These are phyloP conservation scores for Colletotrichum destructivum DNA, from an alignment of 2,329 filamentous ascomycete genomes.

Conservation along the genomic window DNA sequence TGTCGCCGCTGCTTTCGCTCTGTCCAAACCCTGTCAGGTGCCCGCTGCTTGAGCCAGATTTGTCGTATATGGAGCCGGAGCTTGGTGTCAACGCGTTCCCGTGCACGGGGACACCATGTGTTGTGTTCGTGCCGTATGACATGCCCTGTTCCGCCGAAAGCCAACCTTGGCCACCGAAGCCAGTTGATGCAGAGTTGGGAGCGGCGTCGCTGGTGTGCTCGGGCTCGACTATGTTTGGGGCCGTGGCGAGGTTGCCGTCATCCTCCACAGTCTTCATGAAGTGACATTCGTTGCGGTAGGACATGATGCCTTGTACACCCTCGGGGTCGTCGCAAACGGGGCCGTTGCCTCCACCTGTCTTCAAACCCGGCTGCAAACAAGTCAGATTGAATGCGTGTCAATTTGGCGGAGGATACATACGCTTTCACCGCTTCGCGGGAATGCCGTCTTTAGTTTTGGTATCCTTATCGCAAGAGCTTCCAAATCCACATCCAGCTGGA, in stretches of 20 bases:
- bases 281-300: slow-evolving; percentile 61
- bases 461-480: slow-evolving; percentile 78
- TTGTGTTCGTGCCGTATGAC: slow-evolving; percentile 44
- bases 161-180: slow-evolving; percentile 54
- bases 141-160: slow-evolving; percentile 58
- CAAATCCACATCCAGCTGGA: slow-evolving; percentile 93
- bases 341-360: slow-evolving; percentile 41
- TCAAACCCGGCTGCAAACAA: slow-evolving; percentile 48
- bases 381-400: slow-evolving; percentile 19
- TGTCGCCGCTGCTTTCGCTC: slow-evolving; percentile 60
- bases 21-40: slow-evolving; percentile 56
- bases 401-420: slow-evolving; percentile 56
- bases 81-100: slow-evolving; percentile 38
- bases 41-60: slow-evolving; percentile 46
- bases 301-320: slow-evolving; percentile 56
- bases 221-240: slow-evolving; percentile 58
- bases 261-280: slow-evolving; percentile 59
- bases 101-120: slow-evolving; percentile 40
- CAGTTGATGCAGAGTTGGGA: slow-evolving; percentile 44
- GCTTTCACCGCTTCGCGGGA: slow-evolving; percentile 67
- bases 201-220: slow-evolving; percentile 50
- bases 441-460: slow-evolving; percentile 69
- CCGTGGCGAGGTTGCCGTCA: slow-evolving; percentile 56
- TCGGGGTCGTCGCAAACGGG: slow-evolving; percentile 53
- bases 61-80: slow-evolving; percentile 52